phyloP scores from a whole-genome alignment of 352 stramenopile genomes.

The Phytophthora lateralis region DNA sequence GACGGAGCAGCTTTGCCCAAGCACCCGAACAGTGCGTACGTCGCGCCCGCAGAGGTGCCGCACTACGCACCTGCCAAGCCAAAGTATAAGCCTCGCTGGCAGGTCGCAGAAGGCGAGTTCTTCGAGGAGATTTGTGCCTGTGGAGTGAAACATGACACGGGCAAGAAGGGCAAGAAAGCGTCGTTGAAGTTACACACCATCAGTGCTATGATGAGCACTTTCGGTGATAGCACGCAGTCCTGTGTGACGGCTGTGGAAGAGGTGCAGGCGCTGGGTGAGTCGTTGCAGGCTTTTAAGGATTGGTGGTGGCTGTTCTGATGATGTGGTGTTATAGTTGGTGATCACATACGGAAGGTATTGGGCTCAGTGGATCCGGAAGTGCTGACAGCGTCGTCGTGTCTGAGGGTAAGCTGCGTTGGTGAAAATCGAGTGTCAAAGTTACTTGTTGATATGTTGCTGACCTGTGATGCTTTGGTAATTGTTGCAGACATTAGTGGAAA shows the following conservation, averaged over 20 bases:
- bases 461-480: conserved; percentile 4
- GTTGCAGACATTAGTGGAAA: conserved; percentile 67
- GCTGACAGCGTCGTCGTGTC: conserved; percentile 45
- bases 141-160: conserved; percentile 51
- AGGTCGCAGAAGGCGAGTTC: conserved; percentile 76
- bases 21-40: conserved; percentile 72
- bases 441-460: not conserved
- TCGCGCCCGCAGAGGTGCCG: conserved; percentile 50
- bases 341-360: conserved; percentile 52
- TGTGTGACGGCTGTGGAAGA: conserved; percentile 68
- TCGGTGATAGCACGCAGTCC: conserved; percentile 64
- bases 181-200: conserved; percentile 65
- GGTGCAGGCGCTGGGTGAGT: conserved; percentile 55
- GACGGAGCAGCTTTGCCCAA: conserved; percentile 1
- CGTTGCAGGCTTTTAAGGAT: not conserved
- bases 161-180: conserved; percentile 43
- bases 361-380: conserved; percentile 51
- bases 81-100: conserved; percentile 63
- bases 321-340: conserved; percentile 45
- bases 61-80: conserved; percentile 48
- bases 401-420: conserved; percentile 41
- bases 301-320: conserved; percentile 8
- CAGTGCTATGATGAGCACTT: conserved; percentile 85
- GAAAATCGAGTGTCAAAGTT: not conserved
- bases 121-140: conserved; percentile 67